Conservation (phyloP, 306 rosid genomes). For the Dalbergia cochinchinensis region DNA sequence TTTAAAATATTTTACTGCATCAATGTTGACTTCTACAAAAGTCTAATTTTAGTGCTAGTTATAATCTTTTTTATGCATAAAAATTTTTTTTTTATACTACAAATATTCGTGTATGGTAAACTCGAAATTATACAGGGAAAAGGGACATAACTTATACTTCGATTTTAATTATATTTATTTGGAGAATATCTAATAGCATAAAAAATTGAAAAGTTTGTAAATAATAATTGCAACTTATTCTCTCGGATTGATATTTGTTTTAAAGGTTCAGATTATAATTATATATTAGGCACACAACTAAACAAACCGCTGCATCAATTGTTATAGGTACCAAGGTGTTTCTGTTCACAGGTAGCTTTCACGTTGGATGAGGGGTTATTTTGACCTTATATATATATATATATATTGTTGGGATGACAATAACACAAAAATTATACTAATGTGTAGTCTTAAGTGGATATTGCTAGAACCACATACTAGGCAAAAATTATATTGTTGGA, state of each 20-base stretch:
- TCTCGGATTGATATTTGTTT: too few species aligned
- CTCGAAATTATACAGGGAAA: background rate
- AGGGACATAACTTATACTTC: background rate
- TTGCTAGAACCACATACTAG: background rate
- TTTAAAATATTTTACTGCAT: background rate
- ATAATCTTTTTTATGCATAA: background rate
- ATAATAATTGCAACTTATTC: too few species aligned
- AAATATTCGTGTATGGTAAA: background rate
- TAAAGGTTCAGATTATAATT: too few species aligned
- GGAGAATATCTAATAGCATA: too few species aligned
- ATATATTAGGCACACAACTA: background rate
- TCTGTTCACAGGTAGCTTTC: background rate
- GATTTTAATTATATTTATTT: too few species aligned
- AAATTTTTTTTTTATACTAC: background rate
- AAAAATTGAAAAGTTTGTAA: too few species aligned
- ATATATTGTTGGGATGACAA: too few species aligned
- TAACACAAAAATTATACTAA: background rate
- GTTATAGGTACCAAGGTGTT: background rate
- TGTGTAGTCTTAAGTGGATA: background rate
- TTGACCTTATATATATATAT: background rate
- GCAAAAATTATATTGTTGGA: background rate
- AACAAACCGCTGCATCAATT: background rate
- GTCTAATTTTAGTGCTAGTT: background rate
- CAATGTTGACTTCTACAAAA: background rate
- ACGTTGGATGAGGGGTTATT: background rate